Evolutionary conservation across 768 basidiomycete species (phyloP).

Genomic region (Leccinum longicurvipes): DNA sequence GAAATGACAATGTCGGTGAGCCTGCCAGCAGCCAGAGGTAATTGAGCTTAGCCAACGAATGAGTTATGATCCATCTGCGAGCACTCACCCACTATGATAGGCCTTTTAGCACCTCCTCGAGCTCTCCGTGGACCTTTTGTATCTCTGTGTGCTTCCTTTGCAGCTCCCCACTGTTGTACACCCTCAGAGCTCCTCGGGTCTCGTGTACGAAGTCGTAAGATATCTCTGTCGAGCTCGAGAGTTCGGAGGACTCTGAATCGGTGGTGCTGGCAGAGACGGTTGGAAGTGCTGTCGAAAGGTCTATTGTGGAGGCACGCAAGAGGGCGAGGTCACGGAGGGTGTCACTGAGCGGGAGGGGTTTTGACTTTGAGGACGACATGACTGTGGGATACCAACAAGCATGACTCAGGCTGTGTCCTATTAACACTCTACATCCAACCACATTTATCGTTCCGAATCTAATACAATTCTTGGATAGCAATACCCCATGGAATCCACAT

Average conservation of each 20-base stretch:
- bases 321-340: slow-evolving; percentile 72
- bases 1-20: too few relatives aligned
- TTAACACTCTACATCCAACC: too few relatives aligned
- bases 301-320: slow-evolving; percentile 55
- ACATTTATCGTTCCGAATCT: too few relatives aligned
- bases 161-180: slow-evolving; percentile 43
- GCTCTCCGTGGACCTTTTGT: slow-evolving; percentile 50
- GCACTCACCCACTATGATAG: slow-evolving; percentile 22
- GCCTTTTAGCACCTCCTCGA: slow-evolving; percentile 50
- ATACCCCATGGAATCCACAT: slow-evolving; percentile 12
- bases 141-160: slow-evolving; percentile 52
- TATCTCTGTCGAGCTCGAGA: slow-evolving; percentile 28
- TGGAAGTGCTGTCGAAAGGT: slow-evolving; percentile 26
- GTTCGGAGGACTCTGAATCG: slow-evolving; percentile 8
- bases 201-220: slow-evolving; percentile 61
- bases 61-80: too few relatives aligned
- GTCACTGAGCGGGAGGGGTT: slow-evolving; percentile 51
- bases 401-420: neutral
- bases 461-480: slow-evolving; percentile 1
- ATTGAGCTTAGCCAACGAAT: neutral
- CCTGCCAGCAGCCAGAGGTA: neutral
- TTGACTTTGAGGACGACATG: slow-evolving; percentile 32
- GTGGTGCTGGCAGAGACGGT: neutral
- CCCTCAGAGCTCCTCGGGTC: slow-evolving; percentile 52
- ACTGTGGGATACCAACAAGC: neutral